A percentile compares a stretch with the other conserved stretches of the same genome.
Evolutionary conservation across 257 asterid genomes (phyloP).

Genomic region (Nicotiana tabacum): DNA sequence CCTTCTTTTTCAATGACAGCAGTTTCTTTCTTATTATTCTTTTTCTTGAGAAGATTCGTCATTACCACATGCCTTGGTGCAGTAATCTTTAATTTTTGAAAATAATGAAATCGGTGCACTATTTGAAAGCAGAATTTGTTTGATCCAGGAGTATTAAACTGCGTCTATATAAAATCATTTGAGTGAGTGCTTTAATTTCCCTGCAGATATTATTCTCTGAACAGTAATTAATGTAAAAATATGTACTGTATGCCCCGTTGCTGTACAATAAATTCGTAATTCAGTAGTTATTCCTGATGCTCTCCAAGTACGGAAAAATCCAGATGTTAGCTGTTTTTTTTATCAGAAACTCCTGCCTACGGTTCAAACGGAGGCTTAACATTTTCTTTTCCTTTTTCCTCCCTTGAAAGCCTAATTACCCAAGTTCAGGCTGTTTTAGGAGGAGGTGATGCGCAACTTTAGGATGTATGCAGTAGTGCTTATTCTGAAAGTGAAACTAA

Average conservation of each 20-base stretch:
- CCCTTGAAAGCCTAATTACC: neutral
- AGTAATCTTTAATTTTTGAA: neutral
- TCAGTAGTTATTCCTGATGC: neutral
- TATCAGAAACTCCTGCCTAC: neutral
- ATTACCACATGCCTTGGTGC: neutral
- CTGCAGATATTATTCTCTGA: neutral
- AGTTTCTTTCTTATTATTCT: no score
- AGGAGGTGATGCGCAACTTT: neutral
- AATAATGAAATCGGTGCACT: neutral
- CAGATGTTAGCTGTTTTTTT: neutral
- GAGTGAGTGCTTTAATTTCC: neutral
- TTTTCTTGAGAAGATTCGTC: neutral
- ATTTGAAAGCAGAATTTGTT: neutral
- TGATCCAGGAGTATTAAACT: neutral
- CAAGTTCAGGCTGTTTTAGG: neutral
- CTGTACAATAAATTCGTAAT: neutral
- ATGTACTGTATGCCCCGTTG: neutral
- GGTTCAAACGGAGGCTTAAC: neutral
- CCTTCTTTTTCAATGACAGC: no score
- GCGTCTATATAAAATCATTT: neutral
- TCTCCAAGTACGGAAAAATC: neutral
- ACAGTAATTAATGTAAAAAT: neutral
- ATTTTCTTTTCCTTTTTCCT: neutral
- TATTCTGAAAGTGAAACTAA: conserved; percentile 8
- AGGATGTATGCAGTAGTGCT: neutral